A percentile compares a stretch with the other conserved stretches of the same genome.
Conservation (phyloP, 768 basidiomycete genomes). For the Kwoniella newhampshirensis region DNA sequence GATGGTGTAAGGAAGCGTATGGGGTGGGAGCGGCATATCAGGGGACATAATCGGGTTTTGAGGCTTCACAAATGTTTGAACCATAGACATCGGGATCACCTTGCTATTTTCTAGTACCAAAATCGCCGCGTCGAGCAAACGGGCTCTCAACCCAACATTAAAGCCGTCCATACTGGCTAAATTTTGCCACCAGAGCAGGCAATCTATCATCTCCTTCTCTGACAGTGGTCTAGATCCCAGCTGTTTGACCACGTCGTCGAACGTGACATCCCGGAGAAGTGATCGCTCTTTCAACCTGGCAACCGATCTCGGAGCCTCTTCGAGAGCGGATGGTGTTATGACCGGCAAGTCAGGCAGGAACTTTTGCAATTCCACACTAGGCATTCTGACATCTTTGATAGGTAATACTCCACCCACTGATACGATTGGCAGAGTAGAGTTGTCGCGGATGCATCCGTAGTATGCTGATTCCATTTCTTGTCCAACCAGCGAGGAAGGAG, state of each 20-base stretch:
- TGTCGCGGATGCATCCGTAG: slow-evolving; percentile 64
- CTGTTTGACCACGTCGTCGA: slow-evolving; percentile 78
- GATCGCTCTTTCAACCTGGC: slow-evolving; percentile 63
- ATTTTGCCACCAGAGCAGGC: slow-evolving; percentile 79
- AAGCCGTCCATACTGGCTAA: slow-evolving; percentile 56
- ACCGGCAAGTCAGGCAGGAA: slow-evolving; percentile 79
- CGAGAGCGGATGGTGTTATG: slow-evolving; percentile 64
- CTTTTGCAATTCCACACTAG: slow-evolving; percentile 65
- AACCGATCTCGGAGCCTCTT: slow-evolving; percentile 64
- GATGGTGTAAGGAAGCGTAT: slow-evolving; percentile 68
- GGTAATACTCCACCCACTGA: slow-evolving; percentile 71
- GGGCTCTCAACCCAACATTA: slow-evolving; percentile 55
- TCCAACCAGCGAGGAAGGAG: slow-evolving; percentile 78
- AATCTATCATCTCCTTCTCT: slow-evolving; percentile 73
- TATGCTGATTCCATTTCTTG: slow-evolving; percentile 71
- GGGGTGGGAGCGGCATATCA: slow-evolving; percentile 72
- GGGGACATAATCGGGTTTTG: slow-evolving; percentile 64
- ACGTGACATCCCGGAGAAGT: slow-evolving; percentile 71
- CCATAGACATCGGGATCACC: slow-evolving; percentile 67
- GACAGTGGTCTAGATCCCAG: slow-evolving; percentile 68
- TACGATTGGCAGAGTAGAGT: slow-evolving; percentile 65
- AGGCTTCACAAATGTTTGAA: slow-evolving; percentile 71
- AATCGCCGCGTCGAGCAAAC: slow-evolving; percentile 72
- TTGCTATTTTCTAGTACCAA: slow-evolving; percentile 57
- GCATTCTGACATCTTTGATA: slow-evolving; percentile 69